Percentiles rank a stretch among this genome's conserved stretches.
phyloP scores from a whole-genome alignment of 2,329 filamentous ascomycete species.

The Colletotrichum sidae region DNA sequence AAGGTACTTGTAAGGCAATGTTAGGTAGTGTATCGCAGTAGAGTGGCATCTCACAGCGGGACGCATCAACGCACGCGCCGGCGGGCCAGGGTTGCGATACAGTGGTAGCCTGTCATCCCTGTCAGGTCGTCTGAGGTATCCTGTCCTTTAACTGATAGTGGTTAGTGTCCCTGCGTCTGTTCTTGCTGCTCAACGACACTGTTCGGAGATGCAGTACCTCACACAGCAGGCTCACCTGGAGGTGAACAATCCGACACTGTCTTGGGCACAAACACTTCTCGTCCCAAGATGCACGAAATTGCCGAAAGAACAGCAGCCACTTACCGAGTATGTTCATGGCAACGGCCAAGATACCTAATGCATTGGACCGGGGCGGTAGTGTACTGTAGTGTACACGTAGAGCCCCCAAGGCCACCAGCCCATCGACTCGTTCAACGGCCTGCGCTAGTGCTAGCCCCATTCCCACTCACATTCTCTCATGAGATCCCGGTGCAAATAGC shows the following conservation, averaged over 20 bases:
- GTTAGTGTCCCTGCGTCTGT: neutral
- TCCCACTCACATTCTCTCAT: slow-evolving; percentile 6
- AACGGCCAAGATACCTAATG: slow-evolving; percentile 21
- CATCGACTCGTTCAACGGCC: slow-evolving; percentile 27
- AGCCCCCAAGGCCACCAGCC: slow-evolving; percentile 12
- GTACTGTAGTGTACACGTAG: too few relatives aligned
- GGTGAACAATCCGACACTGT: too few relatives aligned
- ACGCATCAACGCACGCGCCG: slow-evolving; percentile 29
- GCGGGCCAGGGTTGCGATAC: slow-evolving; percentile 18
- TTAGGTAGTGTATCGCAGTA: too few relatives aligned
- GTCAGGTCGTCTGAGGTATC: slow-evolving; percentile 8
- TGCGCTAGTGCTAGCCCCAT: slow-evolving; percentile 1
- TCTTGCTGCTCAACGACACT: neutral
- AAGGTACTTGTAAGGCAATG: neutral
- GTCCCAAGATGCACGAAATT: slow-evolving; percentile 23
- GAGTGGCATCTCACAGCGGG: too few relatives aligned
- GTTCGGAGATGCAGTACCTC: neutral
- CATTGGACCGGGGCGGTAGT: slow-evolving; percentile 4
- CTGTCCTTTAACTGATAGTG: too few relatives aligned
- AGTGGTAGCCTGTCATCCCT: slow-evolving; percentile 2
- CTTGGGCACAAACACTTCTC: too few relatives aligned
- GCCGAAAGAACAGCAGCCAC: slow-evolving; percentile 16
- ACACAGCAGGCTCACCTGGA: neutral
- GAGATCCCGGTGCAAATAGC: too few relatives aligned
- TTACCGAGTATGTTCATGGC: slow-evolving; percentile 12